Evolutionary conservation across 257 asterid genomes (phyloP), one percentile per base, ranked within the genome.

Genomic region (Nicotiana otophora): DNA sequence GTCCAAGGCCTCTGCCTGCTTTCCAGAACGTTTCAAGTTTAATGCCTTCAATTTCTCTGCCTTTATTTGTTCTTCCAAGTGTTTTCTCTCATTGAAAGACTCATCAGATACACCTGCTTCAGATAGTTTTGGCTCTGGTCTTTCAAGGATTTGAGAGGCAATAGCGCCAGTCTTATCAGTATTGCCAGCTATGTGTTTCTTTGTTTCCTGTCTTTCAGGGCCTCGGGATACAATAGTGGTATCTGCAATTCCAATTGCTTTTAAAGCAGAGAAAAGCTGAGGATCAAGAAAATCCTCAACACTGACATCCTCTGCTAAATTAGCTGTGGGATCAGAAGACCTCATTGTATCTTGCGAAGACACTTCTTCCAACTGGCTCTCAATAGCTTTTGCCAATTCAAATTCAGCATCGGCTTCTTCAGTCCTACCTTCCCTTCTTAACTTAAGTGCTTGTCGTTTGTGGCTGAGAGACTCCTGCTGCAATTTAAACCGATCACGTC

Each of bases 271-370:
- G 86, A 93, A 55, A 82, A 95, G 97, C 82, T 91, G 96, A 88
- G 97, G 98, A 86, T 95, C 98, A 9, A 95, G 98, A 79, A 92
- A 93, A 90, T 93, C 96, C 88, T 92, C 98, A 23, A 93, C 86
- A 62, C 78, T 83, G 61, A 87, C 94, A 81, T 84, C 93, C 55
- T 86, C 93, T 34, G 66, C 86, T 14, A 87, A 81, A 84, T 83
- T 91, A 28, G 78, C 81, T 68, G 76, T 57, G 74, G 60, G 65
- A 46, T 70, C 85, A 57, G 88, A 77, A 74, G 87, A 72, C 39
- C 17, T 51, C 16, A 83, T 36, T 7, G 88, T 42, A 85, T 88
- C 91, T 19, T 81, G 88, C 9, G 82, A 72, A 81, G 88, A 92
- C 19, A 75, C 82, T 63, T 92, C 98, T 82, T 92, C 93, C 88